phyloP scores from a whole-genome alignment of 2,329 filamentous ascomycete species.

The Cercospora sojina region DNA sequence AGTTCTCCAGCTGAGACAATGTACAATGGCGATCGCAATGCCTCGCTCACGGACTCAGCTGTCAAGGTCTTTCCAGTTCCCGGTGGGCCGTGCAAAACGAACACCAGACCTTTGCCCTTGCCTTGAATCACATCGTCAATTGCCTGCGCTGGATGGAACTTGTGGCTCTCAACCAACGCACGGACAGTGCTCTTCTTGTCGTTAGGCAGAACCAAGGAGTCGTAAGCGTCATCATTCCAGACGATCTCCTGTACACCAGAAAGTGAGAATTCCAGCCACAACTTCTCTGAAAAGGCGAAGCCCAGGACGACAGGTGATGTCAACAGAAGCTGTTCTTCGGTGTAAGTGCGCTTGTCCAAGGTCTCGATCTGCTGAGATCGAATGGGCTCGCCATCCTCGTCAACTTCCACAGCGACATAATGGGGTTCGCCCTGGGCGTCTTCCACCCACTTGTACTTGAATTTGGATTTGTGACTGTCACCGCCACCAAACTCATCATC shows the following conservation, averaged over 20 bases:
- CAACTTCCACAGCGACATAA: conserved; percentile 56
- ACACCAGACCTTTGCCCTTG: conserved; percentile 82
- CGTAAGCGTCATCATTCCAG: conserved; percentile 82
- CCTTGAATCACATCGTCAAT: conserved; percentile 72
- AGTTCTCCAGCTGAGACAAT: conserved; percentile 81
- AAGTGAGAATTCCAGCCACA: conserved; percentile 86
- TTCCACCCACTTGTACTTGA: conserved; percentile 44
- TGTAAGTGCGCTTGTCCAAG: conserved; percentile 56
- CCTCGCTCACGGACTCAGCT: conserved; percentile 80
- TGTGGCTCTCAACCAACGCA: conserved; percentile 80
- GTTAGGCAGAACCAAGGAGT: conserved; percentile 69
- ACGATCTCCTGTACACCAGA: conserved; percentile 75
- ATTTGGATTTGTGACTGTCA: conserved; percentile 39
- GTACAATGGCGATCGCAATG: conserved; percentile 78
- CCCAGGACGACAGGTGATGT: conserved; percentile 82
- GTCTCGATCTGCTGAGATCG: conserved; percentile 58
- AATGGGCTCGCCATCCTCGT: conserved; percentile 57
- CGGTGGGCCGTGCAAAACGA: conserved; percentile 78
- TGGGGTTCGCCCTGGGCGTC: conserved; percentile 52
- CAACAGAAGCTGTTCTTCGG: conserved; percentile 79
- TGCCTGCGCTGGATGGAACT: conserved; percentile 74
- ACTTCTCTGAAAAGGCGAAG: conserved; percentile 83
- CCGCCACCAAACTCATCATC: conserved; percentile 54
- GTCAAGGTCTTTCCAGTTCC: conserved; percentile 89
- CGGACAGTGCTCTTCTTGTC: conserved; percentile 67